These are phyloP conservation scores for Colletotrichum spinosum DNA, from an alignment of 2,329 filamentous ascomycete species.

Conservation along the genomic window DNA sequence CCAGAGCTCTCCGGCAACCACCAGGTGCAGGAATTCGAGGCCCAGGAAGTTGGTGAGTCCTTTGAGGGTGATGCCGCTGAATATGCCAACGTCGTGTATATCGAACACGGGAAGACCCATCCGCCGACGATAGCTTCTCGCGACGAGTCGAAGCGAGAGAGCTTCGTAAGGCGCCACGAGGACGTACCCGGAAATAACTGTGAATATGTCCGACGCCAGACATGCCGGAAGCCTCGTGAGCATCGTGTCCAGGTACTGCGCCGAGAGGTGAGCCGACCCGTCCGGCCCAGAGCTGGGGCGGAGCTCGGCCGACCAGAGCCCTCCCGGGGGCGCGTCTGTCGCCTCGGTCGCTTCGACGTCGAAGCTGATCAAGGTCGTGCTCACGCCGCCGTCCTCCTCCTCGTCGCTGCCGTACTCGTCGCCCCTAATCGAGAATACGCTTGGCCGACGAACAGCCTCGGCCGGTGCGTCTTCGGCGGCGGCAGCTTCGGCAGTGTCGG, in stretches of 20 bases:
- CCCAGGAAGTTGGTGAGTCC: conserved; percentile 59
- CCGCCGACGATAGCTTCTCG: conserved; percentile 53
- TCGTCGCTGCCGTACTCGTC: conserved; percentile 68
- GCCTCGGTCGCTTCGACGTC: conserved; percentile 70
- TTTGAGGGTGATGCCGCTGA: conserved; percentile 53
- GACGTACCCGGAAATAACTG: conserved; percentile 55
- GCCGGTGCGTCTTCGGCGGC: conserved; percentile 42
- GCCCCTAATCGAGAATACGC: conserved; percentile 59
- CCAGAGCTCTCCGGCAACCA: conserved; percentile 60
- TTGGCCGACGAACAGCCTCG: conserved; percentile 54
- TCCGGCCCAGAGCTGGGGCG: conserved; percentile 59
- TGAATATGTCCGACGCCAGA: conserved; percentile 60
- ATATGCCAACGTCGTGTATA: conserved; percentile 52
- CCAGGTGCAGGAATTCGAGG: conserved; percentile 58
- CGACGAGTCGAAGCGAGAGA: conserved; percentile 57
- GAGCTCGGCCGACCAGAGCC: conserved; percentile 69
- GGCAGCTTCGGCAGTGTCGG: conserved; percentile 35
- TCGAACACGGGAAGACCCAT: conserved; percentile 51
- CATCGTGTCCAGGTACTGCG: conserved; percentile 58
- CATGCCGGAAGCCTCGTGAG: conserved; percentile 62
- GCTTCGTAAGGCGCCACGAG: conserved; percentile 61
- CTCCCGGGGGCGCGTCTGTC: conserved; percentile 58
- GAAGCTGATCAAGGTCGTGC: conserved; percentile 69
- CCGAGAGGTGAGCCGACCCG: conserved; percentile 42
- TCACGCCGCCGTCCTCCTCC: conserved; percentile 66